Conservation (phyloP, 768 basidiomycete species). For the Panaeolus papilionaceus region DNA sequence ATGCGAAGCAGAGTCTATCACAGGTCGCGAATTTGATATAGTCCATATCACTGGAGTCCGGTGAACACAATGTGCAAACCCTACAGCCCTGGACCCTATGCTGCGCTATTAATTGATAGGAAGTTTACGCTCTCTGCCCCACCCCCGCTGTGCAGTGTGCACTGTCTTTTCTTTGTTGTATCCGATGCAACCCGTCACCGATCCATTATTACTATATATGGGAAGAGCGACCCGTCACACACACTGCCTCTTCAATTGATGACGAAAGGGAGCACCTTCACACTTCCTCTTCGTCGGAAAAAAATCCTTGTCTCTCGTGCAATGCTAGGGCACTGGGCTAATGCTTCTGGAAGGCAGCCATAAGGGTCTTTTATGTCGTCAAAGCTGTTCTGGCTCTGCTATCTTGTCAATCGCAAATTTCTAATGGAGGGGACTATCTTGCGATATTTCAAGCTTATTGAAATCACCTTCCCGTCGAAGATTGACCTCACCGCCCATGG, state of each 20-base stretch:
- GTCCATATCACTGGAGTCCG: neutral
- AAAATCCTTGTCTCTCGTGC: neutral
- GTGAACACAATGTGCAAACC: neutral
- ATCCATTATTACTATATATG: neutral
- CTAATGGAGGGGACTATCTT: neutral
- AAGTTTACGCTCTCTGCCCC: neutral
- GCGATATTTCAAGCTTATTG: neutral
- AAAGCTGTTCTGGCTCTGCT: neutral
- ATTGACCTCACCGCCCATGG: neutral
- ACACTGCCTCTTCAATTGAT: neutral
- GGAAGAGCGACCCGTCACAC: neutral
- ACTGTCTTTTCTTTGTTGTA: neutral
- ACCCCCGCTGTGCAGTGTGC: neutral
- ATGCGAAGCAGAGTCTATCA: conserved; percentile 8
- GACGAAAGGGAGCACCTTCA: neutral
- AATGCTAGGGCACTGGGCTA: neutral
- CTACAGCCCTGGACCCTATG: neutral
- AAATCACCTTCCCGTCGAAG: neutral
- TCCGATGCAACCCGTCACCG: neutral
- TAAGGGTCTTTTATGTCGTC: neutral
- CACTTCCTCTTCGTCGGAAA: neutral
- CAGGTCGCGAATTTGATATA: conserved; percentile 4
- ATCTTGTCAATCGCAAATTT: neutral
- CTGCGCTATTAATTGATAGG: neutral
- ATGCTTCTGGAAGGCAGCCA: neutral